Base-by-base conservation (phyloP, 345 rosid species). In the Murraya paniculata region DNA sequence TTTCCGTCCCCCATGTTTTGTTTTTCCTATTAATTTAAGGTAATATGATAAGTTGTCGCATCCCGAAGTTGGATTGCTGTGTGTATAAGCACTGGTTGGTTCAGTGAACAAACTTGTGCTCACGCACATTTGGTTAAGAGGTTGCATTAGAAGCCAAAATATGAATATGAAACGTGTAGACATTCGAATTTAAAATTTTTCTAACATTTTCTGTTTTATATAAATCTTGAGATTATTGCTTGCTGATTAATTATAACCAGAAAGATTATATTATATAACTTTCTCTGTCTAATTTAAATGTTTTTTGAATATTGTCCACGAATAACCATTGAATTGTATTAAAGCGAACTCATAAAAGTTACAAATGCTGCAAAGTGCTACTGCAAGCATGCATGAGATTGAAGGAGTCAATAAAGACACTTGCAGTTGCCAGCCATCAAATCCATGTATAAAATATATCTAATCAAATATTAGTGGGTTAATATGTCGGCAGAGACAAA, bases 1-100 rank as follows among this genome's bases (percentile, higher is more conserved):
- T 72, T 22, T 30, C 10, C 7, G 10, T 41, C 10, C 16, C 25
- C 41, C 41, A 25, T 39, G 67, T 7, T 30, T 53, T 28, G 21
- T 36, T 30, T 21, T 50, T 1, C 30, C 1, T 53, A 50, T 73
- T 13, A 60, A 10, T 61, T 28, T 11, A 10, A 27, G 33, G 65
- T 27, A 39, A 39, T 9, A 9, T 9, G 45, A 27, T 27, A 27
- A 60, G 6, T 28, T 39, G 39, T 60, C 39, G 8, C 33, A 1
- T 60, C 31, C 68, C 16, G 18, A 38, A 38, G 31, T 39, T 74
- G 77, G 77, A 74, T 74, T 60, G 28, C 77, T 60, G 61, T 27
- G 57, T 74, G 68, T 41, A 73, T 14, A 53, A 27, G 27, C 68
- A 74, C 58, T 61, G 68, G 18, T 21, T 38, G 68, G 58, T 60